phyloP scores from a whole-genome alignment of 345 rosid species.

The Euphorbia tirucalli region DNA sequence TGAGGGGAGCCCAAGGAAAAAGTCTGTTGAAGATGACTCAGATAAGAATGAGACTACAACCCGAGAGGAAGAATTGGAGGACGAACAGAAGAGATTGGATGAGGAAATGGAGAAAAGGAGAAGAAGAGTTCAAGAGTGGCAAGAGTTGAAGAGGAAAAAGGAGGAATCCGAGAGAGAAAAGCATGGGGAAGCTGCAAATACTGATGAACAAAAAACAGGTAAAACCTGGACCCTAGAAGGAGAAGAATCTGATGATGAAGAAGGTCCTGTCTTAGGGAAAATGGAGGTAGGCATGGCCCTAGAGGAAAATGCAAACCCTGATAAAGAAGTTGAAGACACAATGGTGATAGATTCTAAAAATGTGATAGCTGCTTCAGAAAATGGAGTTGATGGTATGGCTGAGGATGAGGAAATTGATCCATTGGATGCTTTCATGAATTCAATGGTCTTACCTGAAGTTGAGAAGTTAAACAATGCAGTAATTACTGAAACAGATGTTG shows the following conservation, averaged over 20 bases:
- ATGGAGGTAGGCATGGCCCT: constrained; percentile 53
- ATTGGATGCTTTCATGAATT: constrained; percentile 91
- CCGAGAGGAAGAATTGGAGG: constrained; percentile 79
- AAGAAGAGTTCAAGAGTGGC: constrained; percentile 98
- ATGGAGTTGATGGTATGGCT: constrained; percentile 33
- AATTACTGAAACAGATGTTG: constrained; percentile 31
- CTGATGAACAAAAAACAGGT: constrained; percentile 54
- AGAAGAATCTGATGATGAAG: constrained; percentile 97
- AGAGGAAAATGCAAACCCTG: constrained; percentile 45
- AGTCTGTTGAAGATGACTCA: constrained; percentile 44
- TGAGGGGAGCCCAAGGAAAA: constrained; percentile 57
- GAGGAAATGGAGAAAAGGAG: constrained; percentile 88
- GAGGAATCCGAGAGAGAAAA: constrained; percentile 75
- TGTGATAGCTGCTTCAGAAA: constrained; percentile 36
- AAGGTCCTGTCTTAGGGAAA: constrained; percentile 41
- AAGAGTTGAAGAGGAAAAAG: constrained; percentile 80
- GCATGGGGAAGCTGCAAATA: constrained; percentile 46
- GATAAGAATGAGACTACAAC: constrained; percentile 58
- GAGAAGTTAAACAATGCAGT: constrained; percentile 57
- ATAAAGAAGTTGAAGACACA: constrained; percentile 45
- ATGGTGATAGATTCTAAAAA: constrained; percentile 46
- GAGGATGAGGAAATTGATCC: constrained; percentile 91
- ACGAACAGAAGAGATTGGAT: constrained; percentile 72
- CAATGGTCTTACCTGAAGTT: constrained; percentile 90
- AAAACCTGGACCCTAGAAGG: constrained; percentile 92